Evolutionary conservation across 345 rosid species (phyloP).

Genomic region (Streptanthus diversifolius): DNA sequence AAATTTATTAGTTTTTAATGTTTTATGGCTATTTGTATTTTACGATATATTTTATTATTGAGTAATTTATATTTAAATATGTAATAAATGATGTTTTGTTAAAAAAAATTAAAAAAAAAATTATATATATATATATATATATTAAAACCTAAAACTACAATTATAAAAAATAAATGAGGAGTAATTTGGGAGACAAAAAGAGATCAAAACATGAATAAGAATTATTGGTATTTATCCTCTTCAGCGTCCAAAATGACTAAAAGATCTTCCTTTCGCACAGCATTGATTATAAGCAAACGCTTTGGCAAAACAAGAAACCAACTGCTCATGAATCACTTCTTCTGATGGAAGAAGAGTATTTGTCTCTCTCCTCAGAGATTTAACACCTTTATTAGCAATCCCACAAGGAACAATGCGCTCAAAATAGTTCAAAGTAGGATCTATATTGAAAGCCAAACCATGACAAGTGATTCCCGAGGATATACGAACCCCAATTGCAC

Average conservation of each 20-base stretch:
- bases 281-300: slow-evolving; percentile 47
- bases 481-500: slow-evolving; percentile 85
- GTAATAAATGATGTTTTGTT: too few species aligned
- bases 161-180: too few species aligned
- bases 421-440: slow-evolving; percentile 79
- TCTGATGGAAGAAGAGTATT: slow-evolving; percentile 56
- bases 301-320: slow-evolving; percentile 69
- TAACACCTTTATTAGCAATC: slow-evolving; percentile 77
- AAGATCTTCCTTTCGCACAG: slow-evolving; percentile 49
- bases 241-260: slow-evolving; percentile 27
- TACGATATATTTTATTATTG: too few species aligned
- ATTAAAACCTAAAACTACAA: too few species aligned
- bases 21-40: too few species aligned
- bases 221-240: not conserved
- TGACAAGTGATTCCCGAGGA: slow-evolving; percentile 77
- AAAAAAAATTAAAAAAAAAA: too few species aligned
- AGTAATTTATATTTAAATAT: too few species aligned
- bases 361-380: slow-evolving; percentile 74
- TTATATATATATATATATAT: too few species aligned
- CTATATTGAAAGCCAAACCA: slow-evolving; percentile 79
- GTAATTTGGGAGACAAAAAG: too few species aligned
- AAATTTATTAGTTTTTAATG: too few species aligned
- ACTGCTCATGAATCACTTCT: slow-evolving; percentile 65
- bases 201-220: not conserved
- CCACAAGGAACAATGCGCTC: slow-evolving; percentile 93